Evolutionary conservation across 1,284 basidiomycete species (phyloP).

Genomic region (Ustilago shanxiensis): DNA sequence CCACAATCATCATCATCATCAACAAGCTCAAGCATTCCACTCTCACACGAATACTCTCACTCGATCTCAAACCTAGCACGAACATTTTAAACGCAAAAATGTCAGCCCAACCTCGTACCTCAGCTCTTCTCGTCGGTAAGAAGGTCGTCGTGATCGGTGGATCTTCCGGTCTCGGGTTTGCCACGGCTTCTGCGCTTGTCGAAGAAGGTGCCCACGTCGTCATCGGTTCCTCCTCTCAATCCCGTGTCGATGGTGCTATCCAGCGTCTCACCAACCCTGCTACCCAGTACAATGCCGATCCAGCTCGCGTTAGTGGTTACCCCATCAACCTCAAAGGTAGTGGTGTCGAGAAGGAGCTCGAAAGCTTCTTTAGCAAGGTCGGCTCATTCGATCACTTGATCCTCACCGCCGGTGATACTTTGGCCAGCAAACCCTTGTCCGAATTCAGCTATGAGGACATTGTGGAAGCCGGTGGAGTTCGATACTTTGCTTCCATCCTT

Average conservation of each 20-base stretch:
- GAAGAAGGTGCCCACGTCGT: constrained; percentile 53
- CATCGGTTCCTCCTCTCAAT: constrained; percentile 28
- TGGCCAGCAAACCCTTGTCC: constrained; percentile 18
- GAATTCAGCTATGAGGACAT: constrained; percentile 34
- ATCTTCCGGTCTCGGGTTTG: constrained; percentile 50
- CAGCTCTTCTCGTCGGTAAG: constrained; percentile 10
- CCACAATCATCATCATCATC: too few species aligned
- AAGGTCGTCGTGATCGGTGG: constrained; percentile 54
- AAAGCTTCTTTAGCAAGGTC: constrained; percentile 33
- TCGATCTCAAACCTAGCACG: too few species aligned
- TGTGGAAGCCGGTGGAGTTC: constrained; percentile 22
- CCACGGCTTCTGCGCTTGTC: constrained; percentile 40
- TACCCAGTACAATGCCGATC: constrained; percentile 49
- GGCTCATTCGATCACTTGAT: constrained; percentile 50
- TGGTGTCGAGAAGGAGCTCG: constrained; percentile 17
- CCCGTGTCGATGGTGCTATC: constrained; percentile 29
- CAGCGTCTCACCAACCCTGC: constrained; percentile 28
- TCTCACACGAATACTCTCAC: too few species aligned
- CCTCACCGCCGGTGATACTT: constrained; percentile 44
- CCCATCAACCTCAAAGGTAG: constrained; percentile 37
- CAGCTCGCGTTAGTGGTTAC: constrained; percentile 28
- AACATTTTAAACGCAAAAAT: too few species aligned
- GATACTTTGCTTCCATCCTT: constrained; percentile 36
- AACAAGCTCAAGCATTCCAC: too few species aligned
- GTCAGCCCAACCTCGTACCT: too few species aligned